Percentiles rank a stretch among this genome's conserved stretches.
phyloP scores from a whole-genome alignment of 768 basidiomycete genomes.

The Peribolospora kevripleyi region DNA sequence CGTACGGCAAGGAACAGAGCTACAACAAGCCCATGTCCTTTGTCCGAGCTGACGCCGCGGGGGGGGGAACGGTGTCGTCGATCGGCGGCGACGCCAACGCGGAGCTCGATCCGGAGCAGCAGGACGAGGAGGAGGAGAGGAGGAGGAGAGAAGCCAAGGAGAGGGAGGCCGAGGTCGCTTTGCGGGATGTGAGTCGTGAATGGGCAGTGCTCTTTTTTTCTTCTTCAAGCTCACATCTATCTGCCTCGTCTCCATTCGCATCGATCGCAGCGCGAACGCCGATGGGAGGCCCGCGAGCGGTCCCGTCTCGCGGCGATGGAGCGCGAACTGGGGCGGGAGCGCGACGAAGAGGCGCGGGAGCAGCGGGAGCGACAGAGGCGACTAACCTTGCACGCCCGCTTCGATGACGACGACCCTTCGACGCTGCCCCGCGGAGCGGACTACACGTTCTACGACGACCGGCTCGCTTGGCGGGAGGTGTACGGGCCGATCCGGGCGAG shows the following conservation, averaged over 20 bases:
- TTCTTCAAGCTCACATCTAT: not conserved
- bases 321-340: constrained; percentile 47
- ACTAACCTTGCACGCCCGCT: no score
- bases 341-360: constrained; percentile 46
- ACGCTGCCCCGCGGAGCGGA: no score
- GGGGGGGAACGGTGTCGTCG: no score
- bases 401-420: no score
- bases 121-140: constrained; percentile 57
- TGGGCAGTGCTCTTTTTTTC: not conserved
- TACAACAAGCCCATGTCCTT: no score
- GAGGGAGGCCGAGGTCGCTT: constrained; percentile 59
- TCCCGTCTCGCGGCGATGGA: constrained; percentile 50
- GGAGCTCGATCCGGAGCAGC: no score
- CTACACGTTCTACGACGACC: no score
- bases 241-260: constrained; percentile 1
- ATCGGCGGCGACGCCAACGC: no score
- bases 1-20: no score
- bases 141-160: constrained; percentile 50
- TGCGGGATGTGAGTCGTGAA: constrained; percentile 45
- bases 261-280: constrained; percentile 48
- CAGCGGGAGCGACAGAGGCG: constrained; percentile 30
- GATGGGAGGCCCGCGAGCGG: constrained; percentile 78
- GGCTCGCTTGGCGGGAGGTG: no score
- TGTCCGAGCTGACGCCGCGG: no score
- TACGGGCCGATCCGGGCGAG: no score